Evolutionary conservation across 78 protist species (phyloP).

Genomic region (Dictyostelium discoideum): DNA sequence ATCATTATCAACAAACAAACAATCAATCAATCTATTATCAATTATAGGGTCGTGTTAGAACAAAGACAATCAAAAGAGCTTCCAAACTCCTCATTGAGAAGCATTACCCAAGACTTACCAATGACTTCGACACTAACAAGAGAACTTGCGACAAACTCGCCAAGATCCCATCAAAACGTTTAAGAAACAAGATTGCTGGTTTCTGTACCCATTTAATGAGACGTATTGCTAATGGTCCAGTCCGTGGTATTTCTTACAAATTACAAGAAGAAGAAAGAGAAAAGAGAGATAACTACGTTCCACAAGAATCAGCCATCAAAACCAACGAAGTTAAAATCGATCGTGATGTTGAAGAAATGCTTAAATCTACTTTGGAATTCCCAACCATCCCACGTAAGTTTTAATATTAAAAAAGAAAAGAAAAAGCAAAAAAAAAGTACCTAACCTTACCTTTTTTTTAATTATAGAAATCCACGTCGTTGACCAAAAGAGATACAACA

Average conservation of each 20-base stretch:
- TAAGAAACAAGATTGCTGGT: conserved; percentile 99
- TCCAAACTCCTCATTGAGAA: conserved; percentile 98
- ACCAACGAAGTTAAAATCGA: conserved; percentile 82
- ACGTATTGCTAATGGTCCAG: conserved; percentile 98
- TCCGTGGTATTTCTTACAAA: conserved; percentile 98
- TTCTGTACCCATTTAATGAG: conserved; percentile 98
- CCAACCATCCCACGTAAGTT: conserved; percentile 43
- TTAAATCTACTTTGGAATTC: conserved; percentile 79
- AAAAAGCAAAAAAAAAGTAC: background rate
- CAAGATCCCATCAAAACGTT: conserved; percentile 98
- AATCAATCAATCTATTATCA: background rate
- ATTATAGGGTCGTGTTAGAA: conserved; percentile 98
- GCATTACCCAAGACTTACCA: conserved; percentile 98
- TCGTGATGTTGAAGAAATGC: conserved; percentile 82
- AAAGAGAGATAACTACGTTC: conserved; percentile 99
- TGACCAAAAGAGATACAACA: conserved; percentile 6
- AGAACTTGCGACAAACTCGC: conserved; percentile 97
- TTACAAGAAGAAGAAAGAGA: conserved; percentile 99
- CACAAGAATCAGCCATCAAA: conserved; percentile 96
- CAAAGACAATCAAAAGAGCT: conserved; percentile 99
- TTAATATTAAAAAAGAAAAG: background rate
- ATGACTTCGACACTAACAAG: conserved; percentile 99
- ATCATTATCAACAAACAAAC: background rate
- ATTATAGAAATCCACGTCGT: background rate
- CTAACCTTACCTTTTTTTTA: background rate